Percentiles rank a stretch among this genome's conserved stretches.
Conservation (phyloP, 257 asterid species). For the Anisodus acutangulus region DNA sequence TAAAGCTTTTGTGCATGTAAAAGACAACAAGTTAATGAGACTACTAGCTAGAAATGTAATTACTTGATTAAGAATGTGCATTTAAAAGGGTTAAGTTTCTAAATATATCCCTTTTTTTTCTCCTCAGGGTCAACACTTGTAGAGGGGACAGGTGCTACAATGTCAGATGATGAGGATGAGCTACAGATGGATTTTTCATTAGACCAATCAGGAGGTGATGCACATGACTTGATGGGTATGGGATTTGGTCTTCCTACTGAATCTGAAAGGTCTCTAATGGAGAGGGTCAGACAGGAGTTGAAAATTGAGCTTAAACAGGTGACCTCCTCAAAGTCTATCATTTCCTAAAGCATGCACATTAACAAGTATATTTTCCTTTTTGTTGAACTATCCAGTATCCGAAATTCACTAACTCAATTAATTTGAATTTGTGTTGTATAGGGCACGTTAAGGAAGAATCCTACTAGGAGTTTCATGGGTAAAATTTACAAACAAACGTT, state of each 20-base stretch:
- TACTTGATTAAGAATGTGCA: no score
- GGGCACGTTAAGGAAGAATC: no score
- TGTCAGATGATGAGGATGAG: slow-evolving; percentile 96
- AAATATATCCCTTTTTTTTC: no score
- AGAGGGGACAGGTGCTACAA: slow-evolving; percentile 89
- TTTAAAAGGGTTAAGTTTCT: no score
- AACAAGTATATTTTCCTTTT: background rate
- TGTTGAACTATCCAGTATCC: no score
- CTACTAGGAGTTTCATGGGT: no score
- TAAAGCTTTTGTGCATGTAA: background rate
- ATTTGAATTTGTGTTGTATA: no score
- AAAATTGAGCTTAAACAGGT: slow-evolving; percentile 97
- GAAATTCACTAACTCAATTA: no score
- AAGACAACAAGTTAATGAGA: no score
- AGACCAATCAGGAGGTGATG: slow-evolving; percentile 72
- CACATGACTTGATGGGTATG: slow-evolving; percentile 85
- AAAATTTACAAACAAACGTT: no score
- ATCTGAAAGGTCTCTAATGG: slow-evolving; percentile 93
- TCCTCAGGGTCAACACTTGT: slow-evolving; percentile 65
- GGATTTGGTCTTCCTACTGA: slow-evolving; percentile 98
- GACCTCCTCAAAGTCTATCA: background rate
- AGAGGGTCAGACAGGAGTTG: slow-evolving; percentile 92
- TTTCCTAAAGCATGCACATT: background rate
- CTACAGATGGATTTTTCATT: slow-evolving; percentile 71
- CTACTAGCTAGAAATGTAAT: background rate